These are phyloP conservation scores for Pisolithus tinctorius DNA, from an alignment of 768 basidiomycete genomes.

Conservation along the genomic window DNA sequence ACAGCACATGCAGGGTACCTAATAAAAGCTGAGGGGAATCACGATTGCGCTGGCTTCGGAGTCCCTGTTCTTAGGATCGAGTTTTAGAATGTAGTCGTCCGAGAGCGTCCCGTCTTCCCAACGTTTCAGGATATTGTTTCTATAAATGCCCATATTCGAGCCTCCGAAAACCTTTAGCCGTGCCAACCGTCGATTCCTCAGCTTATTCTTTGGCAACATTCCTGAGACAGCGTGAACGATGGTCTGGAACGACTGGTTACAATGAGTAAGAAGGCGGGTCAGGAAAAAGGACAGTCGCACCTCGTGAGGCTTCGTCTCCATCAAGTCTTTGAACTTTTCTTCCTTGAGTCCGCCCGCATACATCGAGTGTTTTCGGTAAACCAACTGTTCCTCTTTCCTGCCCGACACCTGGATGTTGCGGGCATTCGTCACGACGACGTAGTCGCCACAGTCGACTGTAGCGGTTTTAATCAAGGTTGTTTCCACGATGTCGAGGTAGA, in stretches of 20 bases:
- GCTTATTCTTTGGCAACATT: slow-evolving; percentile 98
- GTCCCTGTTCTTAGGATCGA: slow-evolving; percentile 17
- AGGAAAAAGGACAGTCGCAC: slow-evolving; percentile 37
- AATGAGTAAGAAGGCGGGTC: background rate
- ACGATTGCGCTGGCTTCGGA: background rate
- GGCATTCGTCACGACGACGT: slow-evolving; percentile 92
- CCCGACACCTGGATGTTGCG: slow-evolving; percentile 81
- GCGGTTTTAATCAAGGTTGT: background rate
- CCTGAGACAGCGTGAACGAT: slow-evolving; percentile 94
- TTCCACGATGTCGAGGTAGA: background rate
- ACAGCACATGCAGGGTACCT: background rate
- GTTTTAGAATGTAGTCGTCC: slow-evolving; percentile 25
- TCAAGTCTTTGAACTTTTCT: slow-evolving; percentile 78
- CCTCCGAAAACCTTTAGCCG: slow-evolving; percentile 85
- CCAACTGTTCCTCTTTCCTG: slow-evolving; percentile 76
- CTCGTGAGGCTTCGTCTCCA: slow-evolving; percentile 82
- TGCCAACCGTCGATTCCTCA: slow-evolving; percentile 82
- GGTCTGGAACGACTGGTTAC: slow-evolving; percentile 48
- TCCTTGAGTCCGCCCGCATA: slow-evolving; percentile 92
- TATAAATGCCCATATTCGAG: slow-evolving; percentile 68
- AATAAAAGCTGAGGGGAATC: background rate
- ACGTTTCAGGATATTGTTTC: slow-evolving; percentile 69
- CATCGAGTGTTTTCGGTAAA: slow-evolving; percentile 88
- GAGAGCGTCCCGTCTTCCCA: slow-evolving; percentile 79
- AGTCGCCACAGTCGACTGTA: slow-evolving; percentile 94